phyloP scores from a whole-genome alignment of 2,329 filamentous ascomycete species.

The Neofusicoccum umdonicola region DNA sequence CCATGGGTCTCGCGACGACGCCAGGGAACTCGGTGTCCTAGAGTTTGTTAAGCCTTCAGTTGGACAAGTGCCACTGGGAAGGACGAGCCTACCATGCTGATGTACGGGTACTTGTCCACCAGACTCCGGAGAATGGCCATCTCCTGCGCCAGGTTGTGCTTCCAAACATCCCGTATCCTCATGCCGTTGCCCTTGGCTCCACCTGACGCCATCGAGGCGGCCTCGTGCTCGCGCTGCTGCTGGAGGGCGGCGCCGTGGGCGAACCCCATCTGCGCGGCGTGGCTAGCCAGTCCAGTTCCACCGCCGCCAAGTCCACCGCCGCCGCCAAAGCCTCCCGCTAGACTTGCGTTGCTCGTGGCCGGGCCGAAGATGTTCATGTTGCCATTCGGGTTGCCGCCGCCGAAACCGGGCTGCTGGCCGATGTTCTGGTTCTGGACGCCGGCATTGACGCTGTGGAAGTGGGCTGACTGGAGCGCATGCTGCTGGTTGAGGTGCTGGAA shows the following conservation, averaged over 20 bases:
- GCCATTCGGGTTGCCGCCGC: conserved; percentile 51
- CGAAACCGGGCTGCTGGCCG: conserved; percentile 68
- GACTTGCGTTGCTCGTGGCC: conserved; percentile 49
- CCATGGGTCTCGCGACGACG: conserved; percentile 92
- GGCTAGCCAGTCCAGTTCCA: conserved; percentile 74
- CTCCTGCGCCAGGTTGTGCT: conserved; percentile 84
- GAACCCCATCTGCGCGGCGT: conserved; percentile 86
- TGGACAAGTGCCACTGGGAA: neutral
- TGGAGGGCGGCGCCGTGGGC: conserved; percentile 65
- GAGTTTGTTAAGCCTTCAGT: conserved; percentile 15
- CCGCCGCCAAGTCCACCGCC: conserved; percentile 52
- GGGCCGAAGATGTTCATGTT: conserved; percentile 58
- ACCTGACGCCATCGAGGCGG: conserved; percentile 51
- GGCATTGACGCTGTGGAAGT: conserved; percentile 44
- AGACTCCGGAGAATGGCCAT: conserved; percentile 80
- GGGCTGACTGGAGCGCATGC: conserved; percentile 32
- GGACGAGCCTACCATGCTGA: conserved; percentile 76
- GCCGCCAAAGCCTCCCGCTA: conserved; percentile 57
- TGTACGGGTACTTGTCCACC: conserved; percentile 88
- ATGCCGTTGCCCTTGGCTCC: conserved; percentile 61
- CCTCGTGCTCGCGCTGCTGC: conserved; percentile 44
- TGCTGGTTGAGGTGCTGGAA: conserved; percentile 57
- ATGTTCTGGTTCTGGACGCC: conserved; percentile 51
- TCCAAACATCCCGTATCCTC: conserved; percentile 95
- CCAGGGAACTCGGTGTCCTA: conserved; percentile 99